phyloP scores from a whole-genome alignment of 176 grass and related monocot species.

The Aegilops tauschii region DNA sequence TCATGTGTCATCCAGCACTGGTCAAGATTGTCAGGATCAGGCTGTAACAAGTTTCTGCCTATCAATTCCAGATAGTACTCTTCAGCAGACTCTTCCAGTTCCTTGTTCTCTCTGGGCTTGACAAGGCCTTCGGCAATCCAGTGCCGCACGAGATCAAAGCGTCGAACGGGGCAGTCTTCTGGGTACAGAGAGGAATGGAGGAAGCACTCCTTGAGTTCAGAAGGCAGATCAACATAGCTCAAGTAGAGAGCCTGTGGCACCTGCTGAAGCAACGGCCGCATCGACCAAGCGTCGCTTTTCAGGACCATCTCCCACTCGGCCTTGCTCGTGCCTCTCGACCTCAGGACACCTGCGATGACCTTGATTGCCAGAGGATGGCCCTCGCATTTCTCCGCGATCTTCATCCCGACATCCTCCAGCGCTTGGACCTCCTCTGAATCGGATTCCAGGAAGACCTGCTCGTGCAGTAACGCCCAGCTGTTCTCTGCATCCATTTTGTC shows the following conservation, averaged over 20 bases:
- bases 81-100: constrained; percentile 68
- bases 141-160: constrained; percentile 49
- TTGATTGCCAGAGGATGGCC: constrained; percentile 79
- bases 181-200: constrained; percentile 73
- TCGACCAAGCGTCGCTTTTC: constrained; percentile 51
- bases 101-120: constrained; percentile 12
- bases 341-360: constrained; percentile 56
- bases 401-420: constrained; percentile 56
- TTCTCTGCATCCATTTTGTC: constrained; percentile 45
- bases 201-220: constrained; percentile 78
- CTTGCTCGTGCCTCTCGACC: constrained; percentile 43
- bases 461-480: constrained; percentile 52
- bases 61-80: constrained; percentile 62
- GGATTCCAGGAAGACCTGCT: constrained; percentile 29
- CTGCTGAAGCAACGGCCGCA: constrained; percentile 41
- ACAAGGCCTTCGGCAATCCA: constrained; percentile 86
- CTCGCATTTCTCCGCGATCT: constrained; percentile 62
- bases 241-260: constrained; percentile 61
- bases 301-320: constrained; percentile 62
- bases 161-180: constrained; percentile 47
- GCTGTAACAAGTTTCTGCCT: constrained; percentile 65
- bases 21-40: constrained; percentile 49
- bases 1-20: constrained; percentile 60
- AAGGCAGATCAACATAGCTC: constrained; percentile 66
- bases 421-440: constrained; percentile 27